Evolutionary conservation across 352 stramenopile genomes (phyloP).

Genomic region (Aphanomyces astaci): DNA sequence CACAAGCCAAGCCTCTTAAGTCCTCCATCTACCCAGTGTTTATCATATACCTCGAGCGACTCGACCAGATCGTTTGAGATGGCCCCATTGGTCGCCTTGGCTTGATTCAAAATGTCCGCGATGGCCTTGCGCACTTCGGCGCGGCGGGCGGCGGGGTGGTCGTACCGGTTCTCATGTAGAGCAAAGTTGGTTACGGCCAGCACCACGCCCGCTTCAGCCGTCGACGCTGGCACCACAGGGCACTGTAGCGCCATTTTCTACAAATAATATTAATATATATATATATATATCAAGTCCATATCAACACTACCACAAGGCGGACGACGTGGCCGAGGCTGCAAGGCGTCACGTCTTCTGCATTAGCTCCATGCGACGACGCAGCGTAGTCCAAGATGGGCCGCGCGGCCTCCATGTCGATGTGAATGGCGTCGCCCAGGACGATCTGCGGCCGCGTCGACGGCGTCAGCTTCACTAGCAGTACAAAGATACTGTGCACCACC

Average conservation of each 20-base stretch:
- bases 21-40: too few species aligned
- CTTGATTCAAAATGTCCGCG: not conserved
- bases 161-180: slow-evolving; percentile 14
- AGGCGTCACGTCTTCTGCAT: not conserved
- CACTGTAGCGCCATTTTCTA: too few species aligned
- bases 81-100: not conserved
- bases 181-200: slow-evolving; percentile 16
- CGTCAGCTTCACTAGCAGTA: slow-evolving; percentile 13
- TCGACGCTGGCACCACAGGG: too few species aligned
- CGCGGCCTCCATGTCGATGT: slow-evolving; percentile 11
- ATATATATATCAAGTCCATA: not conserved
- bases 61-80: too few species aligned
- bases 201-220: too few species aligned
- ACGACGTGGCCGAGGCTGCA: slow-evolving; percentile 6
- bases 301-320: slow-evolving; percentile 2
- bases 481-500: not conserved
- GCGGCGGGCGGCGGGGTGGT: not conserved
- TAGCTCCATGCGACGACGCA: not conserved
- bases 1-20: too few species aligned
- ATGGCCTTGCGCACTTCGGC: slow-evolving; percentile 3
- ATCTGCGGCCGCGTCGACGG: not conserved
- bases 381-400: slow-evolving; percentile 13
- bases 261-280: too few species aligned
- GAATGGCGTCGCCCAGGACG: not conserved
- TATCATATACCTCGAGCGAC: too few species aligned